phyloP scores from a whole-genome alignment of 352 stramenopile genomes.

The Phytopythium delawarense region DNA sequence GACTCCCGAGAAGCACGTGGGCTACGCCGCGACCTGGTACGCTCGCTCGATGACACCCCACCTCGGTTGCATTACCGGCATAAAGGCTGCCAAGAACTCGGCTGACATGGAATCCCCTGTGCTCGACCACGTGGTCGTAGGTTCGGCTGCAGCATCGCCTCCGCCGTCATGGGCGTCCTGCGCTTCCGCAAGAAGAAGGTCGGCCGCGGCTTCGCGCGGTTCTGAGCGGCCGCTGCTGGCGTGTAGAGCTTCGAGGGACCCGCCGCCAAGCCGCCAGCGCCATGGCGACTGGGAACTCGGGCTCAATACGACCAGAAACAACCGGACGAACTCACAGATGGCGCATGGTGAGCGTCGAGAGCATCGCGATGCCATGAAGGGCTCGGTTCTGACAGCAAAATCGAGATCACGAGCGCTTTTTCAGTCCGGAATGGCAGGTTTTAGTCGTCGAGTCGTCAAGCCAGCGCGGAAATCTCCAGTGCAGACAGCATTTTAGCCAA shows the following conservation, averaged over 20 bases:
- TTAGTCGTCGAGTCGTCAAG: neutral
- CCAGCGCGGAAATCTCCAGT: neutral
- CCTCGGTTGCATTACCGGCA: neutral
- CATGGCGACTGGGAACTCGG: neutral
- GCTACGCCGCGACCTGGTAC: conserved; percentile 82
- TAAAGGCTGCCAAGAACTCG: neutral
- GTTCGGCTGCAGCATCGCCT: conserved; percentile 78
- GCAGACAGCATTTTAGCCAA: neutral
- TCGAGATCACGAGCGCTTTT: neutral
- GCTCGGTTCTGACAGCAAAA: neutral
- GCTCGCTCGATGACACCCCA: neutral
- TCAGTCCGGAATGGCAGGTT: neutral
- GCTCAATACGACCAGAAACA: neutral
- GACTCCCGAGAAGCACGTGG: conserved; percentile 82
- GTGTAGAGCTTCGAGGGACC: neutral
- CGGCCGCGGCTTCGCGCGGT: conserved; percentile 9
- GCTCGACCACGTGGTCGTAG: conserved; percentile 15
- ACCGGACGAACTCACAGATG: neutral
- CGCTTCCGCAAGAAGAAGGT: conserved; percentile 60
- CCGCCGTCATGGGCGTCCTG: conserved; percentile 61
- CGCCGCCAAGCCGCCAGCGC: neutral
- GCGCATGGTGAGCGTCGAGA: neutral
- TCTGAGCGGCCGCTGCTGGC: neutral
- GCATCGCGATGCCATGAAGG: neutral
- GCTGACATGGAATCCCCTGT: neutral